Conservation (phyloP, 768 basidiomycete species). For the Omphalotus guepiniiformis region DNA sequence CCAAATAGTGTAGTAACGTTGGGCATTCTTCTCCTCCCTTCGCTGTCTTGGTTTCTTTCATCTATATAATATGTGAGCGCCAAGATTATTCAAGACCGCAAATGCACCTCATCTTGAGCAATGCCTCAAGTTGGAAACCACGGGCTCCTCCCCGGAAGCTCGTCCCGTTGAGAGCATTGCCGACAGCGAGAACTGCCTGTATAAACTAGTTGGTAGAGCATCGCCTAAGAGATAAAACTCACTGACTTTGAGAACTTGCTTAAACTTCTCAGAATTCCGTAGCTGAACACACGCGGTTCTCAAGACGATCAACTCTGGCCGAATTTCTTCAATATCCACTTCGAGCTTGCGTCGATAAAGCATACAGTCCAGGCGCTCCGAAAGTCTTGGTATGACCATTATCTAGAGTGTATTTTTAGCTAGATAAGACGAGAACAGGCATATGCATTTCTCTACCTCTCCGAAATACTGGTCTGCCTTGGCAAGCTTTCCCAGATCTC, state of each 20-base stretch:
- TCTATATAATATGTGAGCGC: conserved; percentile 33
- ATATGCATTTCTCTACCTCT: conserved; percentile 61
- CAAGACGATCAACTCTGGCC: conserved; percentile 74
- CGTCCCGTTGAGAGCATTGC: conserved; percentile 79
- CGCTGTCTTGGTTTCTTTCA: conserved; percentile 79
- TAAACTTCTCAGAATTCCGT: conserved; percentile 59
- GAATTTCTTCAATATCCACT: conserved; percentile 76
- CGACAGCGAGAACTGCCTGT: conserved; percentile 70
- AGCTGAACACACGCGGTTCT: conserved; percentile 70
- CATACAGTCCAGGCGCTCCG: conserved; percentile 77
- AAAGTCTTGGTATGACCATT: conserved; percentile 69
- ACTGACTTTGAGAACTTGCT: conserved; percentile 61
- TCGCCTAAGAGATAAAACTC: background rate
- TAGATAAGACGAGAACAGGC: background rate
- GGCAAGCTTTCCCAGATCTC: conserved; percentile 67
- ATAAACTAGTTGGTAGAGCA: background rate
- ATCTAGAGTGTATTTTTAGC: conserved; percentile 42
- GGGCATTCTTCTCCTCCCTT: conserved; percentile 69
- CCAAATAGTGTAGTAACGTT: conserved; percentile 90
- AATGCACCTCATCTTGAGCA: conserved; percentile 60
- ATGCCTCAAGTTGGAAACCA: conserved; percentile 80
- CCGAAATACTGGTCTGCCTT: conserved; percentile 82
- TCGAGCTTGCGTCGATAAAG: conserved; percentile 79
- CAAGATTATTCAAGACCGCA: conserved; percentile 1
- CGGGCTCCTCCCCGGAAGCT: conserved; percentile 79